Evolutionary conservation across 768 basidiomycete species (phyloP).

Genomic region (Lactifluus volemus): DNA sequence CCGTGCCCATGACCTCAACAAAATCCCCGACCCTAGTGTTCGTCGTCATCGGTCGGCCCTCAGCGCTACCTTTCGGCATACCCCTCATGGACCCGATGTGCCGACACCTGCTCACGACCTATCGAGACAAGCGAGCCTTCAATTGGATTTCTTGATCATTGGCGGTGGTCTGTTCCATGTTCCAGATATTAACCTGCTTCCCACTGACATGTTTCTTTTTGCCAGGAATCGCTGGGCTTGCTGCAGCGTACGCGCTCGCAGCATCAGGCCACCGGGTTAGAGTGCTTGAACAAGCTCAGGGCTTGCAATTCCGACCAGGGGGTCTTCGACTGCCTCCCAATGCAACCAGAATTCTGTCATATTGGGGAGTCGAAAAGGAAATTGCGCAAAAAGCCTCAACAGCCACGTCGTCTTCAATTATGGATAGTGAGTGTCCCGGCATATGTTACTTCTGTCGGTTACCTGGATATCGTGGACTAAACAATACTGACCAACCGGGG

Average conservation of each 20-base stretch:
- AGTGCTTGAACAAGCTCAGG: constrained; percentile 10
- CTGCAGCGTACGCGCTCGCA: constrained; percentile 17
- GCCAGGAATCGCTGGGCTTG: constrained; percentile 17
- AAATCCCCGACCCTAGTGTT: not conserved
- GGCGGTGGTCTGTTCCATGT: constrained; percentile 14
- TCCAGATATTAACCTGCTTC: not conserved
- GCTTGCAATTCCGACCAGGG: not conserved
- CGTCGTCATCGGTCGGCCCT: not conserved
- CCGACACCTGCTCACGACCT: not conserved
- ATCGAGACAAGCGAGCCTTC: constrained; percentile 7
- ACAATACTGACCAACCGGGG: not conserved
- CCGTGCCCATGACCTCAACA: not conserved
- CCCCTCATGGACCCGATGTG: not conserved
- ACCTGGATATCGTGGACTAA: not conserved
- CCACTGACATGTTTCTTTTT: not conserved
- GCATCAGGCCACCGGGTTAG: constrained; percentile 17
- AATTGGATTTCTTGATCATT: constrained; percentile 17
- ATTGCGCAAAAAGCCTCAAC: constrained; percentile 1
- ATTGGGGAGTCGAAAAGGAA: constrained; percentile 20
- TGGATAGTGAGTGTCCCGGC: constrained; percentile 13
- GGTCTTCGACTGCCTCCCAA: constrained; percentile 17
- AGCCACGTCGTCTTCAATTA: constrained; percentile 1
- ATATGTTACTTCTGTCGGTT: not conserved
- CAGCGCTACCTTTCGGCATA: not conserved
- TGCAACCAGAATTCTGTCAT: constrained; percentile 13